phyloP scores from a whole-genome alignment of 805 yeast genomes.

The Candida argentea region DNA sequence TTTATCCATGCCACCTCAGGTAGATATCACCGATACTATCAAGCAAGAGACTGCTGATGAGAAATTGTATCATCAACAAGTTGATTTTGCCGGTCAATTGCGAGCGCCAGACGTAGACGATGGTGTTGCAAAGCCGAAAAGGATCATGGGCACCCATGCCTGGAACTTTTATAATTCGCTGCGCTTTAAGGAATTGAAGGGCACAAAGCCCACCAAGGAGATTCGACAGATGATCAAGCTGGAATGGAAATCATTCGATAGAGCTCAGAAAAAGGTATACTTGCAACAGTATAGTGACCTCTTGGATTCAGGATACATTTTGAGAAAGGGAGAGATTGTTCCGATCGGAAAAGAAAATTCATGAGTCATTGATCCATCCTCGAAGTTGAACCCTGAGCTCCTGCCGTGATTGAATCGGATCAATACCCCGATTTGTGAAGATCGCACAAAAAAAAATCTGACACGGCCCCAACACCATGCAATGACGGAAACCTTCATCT shows the following conservation, averaged over 20 bases:
- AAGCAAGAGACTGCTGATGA: conserved; percentile 6
- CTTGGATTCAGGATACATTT: conserved; percentile 16
- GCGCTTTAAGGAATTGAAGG: conserved; percentile 8
- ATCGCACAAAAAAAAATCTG: too few species aligned
- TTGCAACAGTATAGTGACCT: conserved; percentile 19
- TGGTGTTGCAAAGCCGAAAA: conserved; percentile 3
- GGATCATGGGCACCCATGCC: conserved; percentile 21
- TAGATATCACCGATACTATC: conserved; percentile 5
- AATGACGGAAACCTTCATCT: too few species aligned
- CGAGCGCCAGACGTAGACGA: conserved; percentile 10
- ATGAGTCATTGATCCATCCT: too few species aligned
- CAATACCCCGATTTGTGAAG: too few species aligned
- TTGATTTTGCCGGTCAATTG: too few species aligned
- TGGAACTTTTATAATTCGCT: conserved; percentile 24
- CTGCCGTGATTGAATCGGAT: too few species aligned
- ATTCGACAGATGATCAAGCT: conserved; percentile 8
- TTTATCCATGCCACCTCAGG: too few species aligned
- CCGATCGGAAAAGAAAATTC: conserved; percentile 16
- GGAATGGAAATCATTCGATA: conserved; percentile 17
- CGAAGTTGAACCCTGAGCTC: too few species aligned
- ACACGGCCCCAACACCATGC: too few species aligned
- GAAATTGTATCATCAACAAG: conserved; percentile 13
- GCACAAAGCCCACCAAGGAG: conserved; percentile 7
- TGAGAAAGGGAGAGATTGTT: conserved; percentile 20
- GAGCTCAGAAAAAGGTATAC: conserved; percentile 17